Evolutionary conservation across 345 rosid species (phyloP).

Genomic region (Anastatica hierochuntica): DNA sequence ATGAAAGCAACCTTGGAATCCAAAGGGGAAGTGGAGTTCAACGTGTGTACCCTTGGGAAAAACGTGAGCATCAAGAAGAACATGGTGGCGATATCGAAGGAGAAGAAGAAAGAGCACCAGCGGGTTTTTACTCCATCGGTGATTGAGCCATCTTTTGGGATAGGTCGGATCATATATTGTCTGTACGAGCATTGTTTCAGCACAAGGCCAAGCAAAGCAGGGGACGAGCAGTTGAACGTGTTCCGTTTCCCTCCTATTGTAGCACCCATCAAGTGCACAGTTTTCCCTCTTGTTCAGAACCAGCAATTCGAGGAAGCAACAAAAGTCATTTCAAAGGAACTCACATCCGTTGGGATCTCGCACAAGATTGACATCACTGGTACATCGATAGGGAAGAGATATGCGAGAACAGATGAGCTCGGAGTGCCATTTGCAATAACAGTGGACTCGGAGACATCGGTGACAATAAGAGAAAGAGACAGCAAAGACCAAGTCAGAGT

Average conservation of each 20-base stretch:
- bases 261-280: constrained; percentile 90
- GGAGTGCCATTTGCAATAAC: constrained; percentile 97
- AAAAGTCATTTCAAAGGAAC: constrained; percentile 53
- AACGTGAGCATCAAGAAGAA: constrained; percentile 56
- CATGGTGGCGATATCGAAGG: constrained; percentile 86
- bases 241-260: constrained; percentile 88
- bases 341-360: constrained; percentile 70
- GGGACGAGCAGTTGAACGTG: constrained; percentile 74
- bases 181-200: constrained; percentile 85
- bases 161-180: constrained; percentile 90
- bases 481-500: constrained; percentile 91
- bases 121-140: constrained; percentile 88
- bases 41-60: constrained; percentile 61
- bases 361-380: constrained; percentile 94
- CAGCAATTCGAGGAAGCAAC: constrained; percentile 72
- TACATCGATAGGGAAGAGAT: constrained; percentile 85
- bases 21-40: constrained; percentile 77
- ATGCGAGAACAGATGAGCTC: constrained; percentile 88
- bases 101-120: constrained; percentile 81
- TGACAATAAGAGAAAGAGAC: constrained; percentile 86
- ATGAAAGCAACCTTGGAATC: constrained; percentile 71
- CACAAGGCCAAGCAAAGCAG: constrained; percentile 78
- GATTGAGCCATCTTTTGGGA: constrained; percentile 90
- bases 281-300: constrained; percentile 88
- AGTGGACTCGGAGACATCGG: constrained; percentile 56